Conservation (phyloP, 148 eudicot genomes). For the Rhododendron ferrugineum region DNA sequence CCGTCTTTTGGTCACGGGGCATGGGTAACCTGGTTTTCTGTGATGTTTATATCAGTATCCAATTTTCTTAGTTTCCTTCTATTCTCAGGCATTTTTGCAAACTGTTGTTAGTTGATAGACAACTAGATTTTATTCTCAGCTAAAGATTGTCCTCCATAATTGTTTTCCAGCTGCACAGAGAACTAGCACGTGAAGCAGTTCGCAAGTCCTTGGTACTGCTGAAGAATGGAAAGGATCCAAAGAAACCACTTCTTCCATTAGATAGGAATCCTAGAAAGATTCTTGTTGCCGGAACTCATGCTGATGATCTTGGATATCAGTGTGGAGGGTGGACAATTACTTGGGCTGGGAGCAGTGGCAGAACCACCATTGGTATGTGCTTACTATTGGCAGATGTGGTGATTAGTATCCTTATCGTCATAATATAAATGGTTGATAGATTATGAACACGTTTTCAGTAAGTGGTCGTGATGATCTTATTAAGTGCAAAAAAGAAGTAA, state of each 20-base stretch:
- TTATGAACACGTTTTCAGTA: not conserved
- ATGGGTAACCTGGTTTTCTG: not conserved
- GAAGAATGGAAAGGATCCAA: conserved; percentile 80
- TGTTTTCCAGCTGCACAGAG: conserved; percentile 63
- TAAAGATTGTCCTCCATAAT: not conserved
- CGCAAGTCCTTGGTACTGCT: conserved; percentile 80
- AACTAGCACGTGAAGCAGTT: conserved; percentile 95
- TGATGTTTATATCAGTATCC: not conserved
- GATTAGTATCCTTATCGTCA: not conserved
- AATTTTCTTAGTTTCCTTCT: not conserved
- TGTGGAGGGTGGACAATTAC: conserved; percentile 95
- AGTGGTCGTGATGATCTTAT: not conserved
- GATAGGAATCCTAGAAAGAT: conserved; percentile 56
- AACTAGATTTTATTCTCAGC: not conserved
- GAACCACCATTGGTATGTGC: conserved; percentile 79
- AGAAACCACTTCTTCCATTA: conserved; percentile 65
- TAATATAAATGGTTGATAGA: not conserved
- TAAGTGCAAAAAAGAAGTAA: not conserved
- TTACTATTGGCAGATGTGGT: not conserved
- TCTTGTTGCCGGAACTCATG: conserved; percentile 91
- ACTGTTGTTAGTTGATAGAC: not conserved
- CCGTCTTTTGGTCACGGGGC: not conserved
- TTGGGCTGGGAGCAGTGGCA: conserved; percentile 78
- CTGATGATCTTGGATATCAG: conserved; percentile 95
- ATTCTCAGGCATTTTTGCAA: not conserved